These are phyloP conservation scores for Aspergillus eucalypticola DNA, from an alignment of 2,329 filamentous ascomycete species.

Conservation along the genomic window DNA sequence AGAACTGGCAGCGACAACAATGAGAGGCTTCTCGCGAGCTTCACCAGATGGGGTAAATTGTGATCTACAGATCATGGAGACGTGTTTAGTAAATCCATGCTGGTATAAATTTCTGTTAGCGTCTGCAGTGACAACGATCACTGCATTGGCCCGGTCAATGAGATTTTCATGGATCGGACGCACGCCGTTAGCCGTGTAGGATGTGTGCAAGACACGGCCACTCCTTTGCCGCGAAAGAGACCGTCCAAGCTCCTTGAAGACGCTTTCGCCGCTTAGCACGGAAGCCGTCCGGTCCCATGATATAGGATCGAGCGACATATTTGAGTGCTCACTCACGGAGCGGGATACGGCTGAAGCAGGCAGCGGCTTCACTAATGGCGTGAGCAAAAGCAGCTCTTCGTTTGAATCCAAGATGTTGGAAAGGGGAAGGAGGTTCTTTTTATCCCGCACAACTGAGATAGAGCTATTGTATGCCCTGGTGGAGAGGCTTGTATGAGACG, in stretches of 20 bases:
- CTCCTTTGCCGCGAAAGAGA: conserved; percentile 83
- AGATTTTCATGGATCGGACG: conserved; percentile 90
- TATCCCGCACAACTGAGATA: conserved; percentile 89
- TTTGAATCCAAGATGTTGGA: conserved; percentile 77
- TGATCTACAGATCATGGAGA: conserved; percentile 80
- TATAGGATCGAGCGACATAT: conserved; percentile 55
- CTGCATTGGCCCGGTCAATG: conserved; percentile 81
- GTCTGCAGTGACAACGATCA: conserved; percentile 89
- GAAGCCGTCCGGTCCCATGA: conserved; percentile 60
- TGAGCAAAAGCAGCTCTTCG: conserved; percentile 86
- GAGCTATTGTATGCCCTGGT: conserved; percentile 86
- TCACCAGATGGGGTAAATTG: conserved; percentile 42
- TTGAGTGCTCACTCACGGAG: conserved; percentile 55
- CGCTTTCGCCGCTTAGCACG: conserved; percentile 87
- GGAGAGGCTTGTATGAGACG: conserved; percentile 77
- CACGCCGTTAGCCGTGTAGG: conserved; percentile 91
- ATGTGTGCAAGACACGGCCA: conserved; percentile 86
- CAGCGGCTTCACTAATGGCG: conserved; percentile 87
- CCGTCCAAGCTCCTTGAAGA: conserved; percentile 85
- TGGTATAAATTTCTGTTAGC: conserved; percentile 94
- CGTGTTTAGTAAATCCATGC: conserved; percentile 91
- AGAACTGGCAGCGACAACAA: conserved; percentile 90
- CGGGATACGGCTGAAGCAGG: conserved; percentile 83
- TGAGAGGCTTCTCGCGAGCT: conserved; percentile 71
- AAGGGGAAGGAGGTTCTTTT: conserved; percentile 78